Conservation (phyloP, 1,139 yeast species). For the Taphrina deformans region DNA sequence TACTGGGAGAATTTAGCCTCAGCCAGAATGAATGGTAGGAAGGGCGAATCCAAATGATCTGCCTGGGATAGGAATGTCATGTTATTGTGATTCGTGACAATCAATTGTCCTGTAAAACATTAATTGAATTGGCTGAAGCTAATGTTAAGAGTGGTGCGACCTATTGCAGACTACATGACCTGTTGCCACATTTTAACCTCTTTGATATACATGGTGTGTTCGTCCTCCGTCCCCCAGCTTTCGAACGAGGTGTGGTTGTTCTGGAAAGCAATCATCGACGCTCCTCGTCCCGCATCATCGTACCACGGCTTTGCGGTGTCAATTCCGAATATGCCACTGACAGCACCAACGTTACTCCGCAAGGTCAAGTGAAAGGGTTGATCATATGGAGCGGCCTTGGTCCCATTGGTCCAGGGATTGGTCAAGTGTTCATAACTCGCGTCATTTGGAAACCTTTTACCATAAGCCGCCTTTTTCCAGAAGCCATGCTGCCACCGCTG, state of each 20-base stretch:
- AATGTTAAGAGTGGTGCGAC: too few relatives aligned
- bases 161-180: background rate
- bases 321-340: slow-evolving; percentile 37
- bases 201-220: slow-evolving; percentile 26
- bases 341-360: slow-evolving; percentile 38
- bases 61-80: too few relatives aligned
- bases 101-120: too few relatives aligned
- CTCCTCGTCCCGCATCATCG: slow-evolving; percentile 27
- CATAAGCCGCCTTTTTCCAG: slow-evolving; percentile 32
- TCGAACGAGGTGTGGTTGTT: slow-evolving; percentile 31
- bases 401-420: slow-evolving; percentile 36
- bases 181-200: slow-evolving; percentile 28
- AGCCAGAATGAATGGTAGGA: slow-evolving; percentile 10
- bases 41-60: background rate
- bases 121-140: too few relatives aligned
- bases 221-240: slow-evolving; percentile 22
- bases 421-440: slow-evolving; percentile 33
- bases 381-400: slow-evolving; percentile 38
- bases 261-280: slow-evolving; percentile 32
- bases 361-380: slow-evolving; percentile 37
- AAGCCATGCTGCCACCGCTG: slow-evolving; percentile 33
- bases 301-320: slow-evolving; percentile 38
- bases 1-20: slow-evolving; percentile 25
- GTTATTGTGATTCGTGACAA: too few relatives aligned
- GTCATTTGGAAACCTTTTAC: background rate